Percentiles rank a stretch among this genome's conserved stretches.
These are phyloP conservation scores for Epichloe coenophiala DNA, from an alignment of 2,329 filamentous ascomycete genomes.

Conservation along the genomic window DNA sequence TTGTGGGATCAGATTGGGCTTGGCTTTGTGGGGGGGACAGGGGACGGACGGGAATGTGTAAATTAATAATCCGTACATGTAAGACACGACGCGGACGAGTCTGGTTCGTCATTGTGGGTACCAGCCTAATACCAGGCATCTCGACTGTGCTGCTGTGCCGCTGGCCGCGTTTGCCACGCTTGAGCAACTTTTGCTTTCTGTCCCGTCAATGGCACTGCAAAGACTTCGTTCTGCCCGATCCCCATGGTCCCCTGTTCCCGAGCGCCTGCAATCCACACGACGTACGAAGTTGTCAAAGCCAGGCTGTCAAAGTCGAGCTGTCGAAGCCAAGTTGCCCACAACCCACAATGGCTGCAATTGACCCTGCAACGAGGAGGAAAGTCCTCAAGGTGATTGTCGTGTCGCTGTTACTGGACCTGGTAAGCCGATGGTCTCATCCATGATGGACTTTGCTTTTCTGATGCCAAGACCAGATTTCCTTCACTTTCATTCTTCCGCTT, in stretches of 20 bases:
- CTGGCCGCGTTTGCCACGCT: no score
- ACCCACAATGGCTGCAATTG: slow-evolving; percentile 29
- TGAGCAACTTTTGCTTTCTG: no score
- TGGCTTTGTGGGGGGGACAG: no score
- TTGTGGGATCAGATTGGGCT: no score
- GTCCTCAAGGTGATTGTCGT: slow-evolving; percentile 81
- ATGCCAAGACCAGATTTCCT: slow-evolving; percentile 60
- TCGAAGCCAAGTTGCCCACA: background rate
- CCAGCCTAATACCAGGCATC: no score
- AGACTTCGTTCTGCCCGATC: no score
- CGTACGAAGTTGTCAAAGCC: background rate
- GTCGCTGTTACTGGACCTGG: slow-evolving; percentile 79
- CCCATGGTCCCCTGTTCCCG: no score
- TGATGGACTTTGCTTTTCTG: background rate
- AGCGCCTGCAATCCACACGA: background rate
- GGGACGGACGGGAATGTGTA: no score
- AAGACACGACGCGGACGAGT: no score
- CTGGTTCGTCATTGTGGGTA: no score
- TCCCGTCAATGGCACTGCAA: background rate
- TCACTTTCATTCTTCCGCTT: slow-evolving; percentile 93
- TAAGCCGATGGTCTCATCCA: slow-evolving; percentile 24
- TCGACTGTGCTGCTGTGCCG: no score
- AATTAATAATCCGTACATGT: no score
- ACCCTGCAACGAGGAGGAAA: slow-evolving; percentile 52
- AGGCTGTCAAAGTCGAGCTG: background rate